Conservation (phyloP, 257 asterid species). For the Solanum pennellii region DNA sequence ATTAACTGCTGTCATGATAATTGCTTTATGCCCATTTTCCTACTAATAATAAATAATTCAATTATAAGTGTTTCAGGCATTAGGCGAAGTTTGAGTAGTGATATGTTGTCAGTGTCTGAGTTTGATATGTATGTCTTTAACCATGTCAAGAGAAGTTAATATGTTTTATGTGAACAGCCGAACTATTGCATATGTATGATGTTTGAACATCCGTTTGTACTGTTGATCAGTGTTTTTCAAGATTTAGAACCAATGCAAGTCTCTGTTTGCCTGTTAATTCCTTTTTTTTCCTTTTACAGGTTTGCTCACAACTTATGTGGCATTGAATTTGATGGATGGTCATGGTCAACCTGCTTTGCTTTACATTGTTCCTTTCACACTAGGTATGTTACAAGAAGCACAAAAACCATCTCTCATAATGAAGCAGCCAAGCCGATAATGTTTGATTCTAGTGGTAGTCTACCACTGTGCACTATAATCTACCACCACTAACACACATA, state of each 20-base stretch:
- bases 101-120: neutral
- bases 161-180: neutral
- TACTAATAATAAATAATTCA: neutral
- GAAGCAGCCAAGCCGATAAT: neutral
- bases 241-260: neutral
- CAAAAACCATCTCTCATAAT: neutral
- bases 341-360: constrained; percentile 98
- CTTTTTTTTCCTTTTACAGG: constrained; percentile 27
- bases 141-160: neutral
- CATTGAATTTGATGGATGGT: constrained; percentile 92
- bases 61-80: neutral
- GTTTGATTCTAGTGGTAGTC: neutral
- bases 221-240: neutral
- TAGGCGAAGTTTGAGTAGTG: neutral
- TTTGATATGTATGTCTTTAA: neutral
- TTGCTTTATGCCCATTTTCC: neutral
- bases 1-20: neutral
- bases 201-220: neutral
- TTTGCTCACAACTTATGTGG: constrained; percentile 82
- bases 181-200: neutral
- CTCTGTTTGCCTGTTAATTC: neutral
- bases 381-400: constrained; percentile 38
- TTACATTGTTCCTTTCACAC: constrained; percentile 92
- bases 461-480: neutral
- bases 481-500: neutral